Percentiles rank a stretch among this genome's conserved stretches.
phyloP scores from a whole-genome alignment of 2,329 filamentous ascomycete genomes.

The Remersonia thermophila region DNA sequence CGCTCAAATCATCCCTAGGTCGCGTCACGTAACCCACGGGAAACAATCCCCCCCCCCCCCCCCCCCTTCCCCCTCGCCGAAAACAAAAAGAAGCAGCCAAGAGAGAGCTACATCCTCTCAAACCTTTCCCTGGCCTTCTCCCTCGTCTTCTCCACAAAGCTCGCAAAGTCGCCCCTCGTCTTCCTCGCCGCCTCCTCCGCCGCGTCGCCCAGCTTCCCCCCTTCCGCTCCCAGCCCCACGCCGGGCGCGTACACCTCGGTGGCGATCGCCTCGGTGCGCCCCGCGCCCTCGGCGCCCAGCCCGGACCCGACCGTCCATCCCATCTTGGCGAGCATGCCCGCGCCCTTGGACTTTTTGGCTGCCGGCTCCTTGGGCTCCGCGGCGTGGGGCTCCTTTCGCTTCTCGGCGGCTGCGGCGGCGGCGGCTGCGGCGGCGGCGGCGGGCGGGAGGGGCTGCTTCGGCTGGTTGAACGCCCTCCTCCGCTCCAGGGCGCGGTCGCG shows the following conservation, averaged over 20 bases:
- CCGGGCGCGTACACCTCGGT: constrained; percentile 55
- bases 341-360: constrained; percentile 45
- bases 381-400: constrained; percentile 26
- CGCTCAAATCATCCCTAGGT: no score
- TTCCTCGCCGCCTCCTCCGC: constrained; percentile 48
- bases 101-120: constrained; percentile 34
- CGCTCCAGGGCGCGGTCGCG: constrained; percentile 58
- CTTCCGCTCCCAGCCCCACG: constrained; percentile 57
- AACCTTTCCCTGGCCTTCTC: constrained; percentile 56
- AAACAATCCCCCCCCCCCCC: no score
- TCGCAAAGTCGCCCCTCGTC: constrained; percentile 46
- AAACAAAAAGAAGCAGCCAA: neutral
- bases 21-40: no score
- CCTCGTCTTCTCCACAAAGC: constrained; percentile 52
- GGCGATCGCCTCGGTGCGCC: constrained; percentile 50
- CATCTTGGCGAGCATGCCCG: constrained; percentile 59
- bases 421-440: constrained; percentile 12
- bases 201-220: constrained; percentile 58
- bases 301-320: constrained; percentile 56
- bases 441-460: constrained; percentile 35
- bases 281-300: constrained; percentile 49
- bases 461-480: constrained; percentile 49
- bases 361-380: constrained; percentile 10
- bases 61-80: no score
- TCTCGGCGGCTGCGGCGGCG: constrained; percentile 13